Base-by-base conservation (phyloP, 75 land plant genomes). In the Selaginella tamariscina region DNA sequence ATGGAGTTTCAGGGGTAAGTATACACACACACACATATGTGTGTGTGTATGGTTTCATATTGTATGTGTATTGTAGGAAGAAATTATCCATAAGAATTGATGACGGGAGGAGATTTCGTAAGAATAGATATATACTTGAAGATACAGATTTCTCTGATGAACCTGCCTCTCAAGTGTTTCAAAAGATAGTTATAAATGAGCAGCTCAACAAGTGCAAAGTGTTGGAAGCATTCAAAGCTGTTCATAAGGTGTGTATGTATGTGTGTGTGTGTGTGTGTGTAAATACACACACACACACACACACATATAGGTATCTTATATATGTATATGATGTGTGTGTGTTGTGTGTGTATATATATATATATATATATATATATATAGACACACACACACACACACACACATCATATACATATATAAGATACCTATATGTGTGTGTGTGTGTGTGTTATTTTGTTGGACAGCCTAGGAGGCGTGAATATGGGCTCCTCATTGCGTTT, bases 1-100 rank as follows among this genome's bases (percentile, higher is more conserved):
- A 84, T 84, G 30, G 83, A 84, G 66, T 95, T 95, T 54, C 89
- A 86, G 56, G 92, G 99, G n/a, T n/a, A n/a, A n/a, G n/a, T n/a
- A n/a, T n/a, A n/a, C n/a, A n/a, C n/a, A n/a, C n/a, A n/a, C n/a
- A n/a, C n/a, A n/a, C n/a, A n/a, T n/a, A n/a, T n/a, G n/a, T n/a
- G n/a, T n/a, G n/a, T n/a, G n/a, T n/a, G n/a, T n/a, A n/a, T n/a
- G n/a, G n/a, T n/a, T n/a, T n/a, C n/a, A n/a, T n/a, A n/a, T n/a
- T n/a, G n/a, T n/a, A n/a, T n/a, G n/a, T n/a, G n/a, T n/a, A n/a
- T n/a, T n/a, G n/a, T n/a, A n/a, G n/a, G 15, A 39, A 39, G 15
- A 39, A 15, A 15, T 39, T 39, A 15, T 5, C 49, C 15, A 39
- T 39, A 5, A 39, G 15, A 39, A 5, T 39, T 5, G 49, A 39